Evolutionary conservation across 108 stramenopile genomes (phyloP), one percentile per base, ranked within the genome.

Genomic region (Cylindrotheca closterium): DNA sequence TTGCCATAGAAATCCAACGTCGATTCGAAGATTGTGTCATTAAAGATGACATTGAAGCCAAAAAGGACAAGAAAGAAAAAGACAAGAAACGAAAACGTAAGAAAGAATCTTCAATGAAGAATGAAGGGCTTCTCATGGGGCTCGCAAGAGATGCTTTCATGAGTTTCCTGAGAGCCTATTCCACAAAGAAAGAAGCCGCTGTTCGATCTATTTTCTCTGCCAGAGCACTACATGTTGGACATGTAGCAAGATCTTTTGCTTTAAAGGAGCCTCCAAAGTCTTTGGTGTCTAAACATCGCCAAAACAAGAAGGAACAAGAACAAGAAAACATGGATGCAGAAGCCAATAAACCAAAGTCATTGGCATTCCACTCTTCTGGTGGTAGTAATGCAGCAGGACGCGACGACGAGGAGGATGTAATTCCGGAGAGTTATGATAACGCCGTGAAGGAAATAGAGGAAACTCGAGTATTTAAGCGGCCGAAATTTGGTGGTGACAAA

Each of bases 121-220:
- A 84, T 37, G 76, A 71, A 15, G 80, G 82, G n/a, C 65, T 70
- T 30, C 51, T 94, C 51, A 30, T 90, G 62, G 84, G 79, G 32
- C 51, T 76, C 55, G 93, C 90, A 3, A 75, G 88, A 24, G 67
- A 68, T 52, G 90, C 93, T 12, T 94, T 83, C 56, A 59, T 83
- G 37, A 85, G 90, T 4, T 87, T 85, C 60, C 56, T 94, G 3
- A 58, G 93, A 51, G 88, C 90, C 12, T 94, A 94, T 64, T 80
- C 90, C 30, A 89, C 93, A n/a, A 89, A 88, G 59, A 50, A 53
- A 60, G 93, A 94, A 63, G 82, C 91, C 68, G 70, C 81, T 24
- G 85, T 94, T 4, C 75, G 83, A 25, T 88, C 91, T 47, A 89
- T 94, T 47, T 94, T 94, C 62, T 84, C 84, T 53, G 74, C 90